Conservation (phyloP, 73 alveolate species). For the Blepharisma japonicum region DNA sequence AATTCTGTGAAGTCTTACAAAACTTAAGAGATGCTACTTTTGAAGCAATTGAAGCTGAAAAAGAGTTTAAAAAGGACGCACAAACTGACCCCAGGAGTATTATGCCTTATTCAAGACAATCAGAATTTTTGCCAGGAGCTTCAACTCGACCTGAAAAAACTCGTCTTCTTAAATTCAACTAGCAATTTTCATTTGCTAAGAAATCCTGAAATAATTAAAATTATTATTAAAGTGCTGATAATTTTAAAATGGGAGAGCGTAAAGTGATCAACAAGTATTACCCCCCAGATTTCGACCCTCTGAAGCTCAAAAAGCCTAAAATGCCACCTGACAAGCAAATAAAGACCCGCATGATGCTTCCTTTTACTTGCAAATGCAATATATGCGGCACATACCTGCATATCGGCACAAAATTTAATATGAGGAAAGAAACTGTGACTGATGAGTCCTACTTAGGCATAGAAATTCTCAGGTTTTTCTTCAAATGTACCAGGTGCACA, state of each 20-base stretch:
- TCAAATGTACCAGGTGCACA: conserved; percentile 92
- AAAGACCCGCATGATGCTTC: conserved; percentile 93
- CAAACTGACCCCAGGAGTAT: background rate
- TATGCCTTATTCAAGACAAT: background rate
- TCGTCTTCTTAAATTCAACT: no score
- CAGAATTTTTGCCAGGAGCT: conserved; percentile 7
- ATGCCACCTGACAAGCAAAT: conserved; percentile 62
- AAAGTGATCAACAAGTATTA: conserved; percentile 90
- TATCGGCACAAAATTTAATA: conserved; percentile 98
- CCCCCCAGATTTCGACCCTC: conserved; percentile 95
- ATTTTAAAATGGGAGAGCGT: conserved; percentile 79
- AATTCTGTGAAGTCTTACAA: conserved; percentile 6
- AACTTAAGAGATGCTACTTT: background rate
- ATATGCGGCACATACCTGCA: conserved; percentile 95
- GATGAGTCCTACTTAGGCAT: conserved; percentile 96
- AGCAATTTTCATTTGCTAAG: no score
- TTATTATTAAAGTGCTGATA: background rate
- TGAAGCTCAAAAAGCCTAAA: conserved; percentile 71
- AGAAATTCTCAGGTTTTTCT: conserved; percentile 88
- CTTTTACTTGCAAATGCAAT: conserved; percentile 87
- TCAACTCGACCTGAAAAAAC: no score
- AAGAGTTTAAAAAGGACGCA: conserved; percentile 10
- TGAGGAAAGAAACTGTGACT: conserved; percentile 92
- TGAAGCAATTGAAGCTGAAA: background rate
- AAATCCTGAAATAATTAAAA: no score